Conservation (phyloP, 2,329 filamentous ascomycete genomes). For the Graphilbum fragrans region DNA sequence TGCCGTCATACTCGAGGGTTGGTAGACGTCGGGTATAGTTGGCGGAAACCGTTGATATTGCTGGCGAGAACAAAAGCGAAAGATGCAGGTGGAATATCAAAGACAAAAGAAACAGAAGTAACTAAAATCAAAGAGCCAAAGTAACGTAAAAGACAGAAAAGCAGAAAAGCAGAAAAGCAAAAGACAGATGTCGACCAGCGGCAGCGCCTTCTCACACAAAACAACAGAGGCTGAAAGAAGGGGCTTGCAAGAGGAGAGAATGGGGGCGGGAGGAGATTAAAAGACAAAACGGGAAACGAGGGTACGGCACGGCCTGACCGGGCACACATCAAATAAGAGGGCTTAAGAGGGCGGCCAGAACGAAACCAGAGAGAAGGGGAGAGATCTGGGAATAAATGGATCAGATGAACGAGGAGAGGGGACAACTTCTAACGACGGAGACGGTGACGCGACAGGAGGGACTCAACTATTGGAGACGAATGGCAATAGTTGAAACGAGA, state of each 20-base stretch:
- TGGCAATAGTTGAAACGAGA: neutral
- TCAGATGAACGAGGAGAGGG: constrained; percentile 1
- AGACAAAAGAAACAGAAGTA: neutral
- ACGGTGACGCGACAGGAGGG: neutral
- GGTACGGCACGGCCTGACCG: too few relatives aligned
- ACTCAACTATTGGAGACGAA: neutral
- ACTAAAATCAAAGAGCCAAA: constrained; percentile 1
- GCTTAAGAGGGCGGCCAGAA: too few relatives aligned
- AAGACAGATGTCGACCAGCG: constrained; percentile 1
- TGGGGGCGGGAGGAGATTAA: neutral
- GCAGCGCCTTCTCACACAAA: neutral
- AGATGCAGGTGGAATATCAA: neutral
- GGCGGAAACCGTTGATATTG: neutral
- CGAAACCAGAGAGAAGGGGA: too few relatives aligned
- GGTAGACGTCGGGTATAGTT: neutral
- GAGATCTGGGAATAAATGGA: neutral
- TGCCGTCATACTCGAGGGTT: neutral
- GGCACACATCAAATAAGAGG: too few relatives aligned
- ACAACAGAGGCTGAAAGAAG: neutral
- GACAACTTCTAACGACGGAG: neutral
- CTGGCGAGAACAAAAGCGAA: neutral
- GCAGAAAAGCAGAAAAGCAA: neutral
- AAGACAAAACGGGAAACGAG: neutral
- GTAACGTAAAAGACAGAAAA: neutral
- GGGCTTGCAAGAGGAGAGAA: neutral